Base-by-base conservation (phyloP, 1,284 basidiomycete species). In the Volvariella volvacea region DNA sequence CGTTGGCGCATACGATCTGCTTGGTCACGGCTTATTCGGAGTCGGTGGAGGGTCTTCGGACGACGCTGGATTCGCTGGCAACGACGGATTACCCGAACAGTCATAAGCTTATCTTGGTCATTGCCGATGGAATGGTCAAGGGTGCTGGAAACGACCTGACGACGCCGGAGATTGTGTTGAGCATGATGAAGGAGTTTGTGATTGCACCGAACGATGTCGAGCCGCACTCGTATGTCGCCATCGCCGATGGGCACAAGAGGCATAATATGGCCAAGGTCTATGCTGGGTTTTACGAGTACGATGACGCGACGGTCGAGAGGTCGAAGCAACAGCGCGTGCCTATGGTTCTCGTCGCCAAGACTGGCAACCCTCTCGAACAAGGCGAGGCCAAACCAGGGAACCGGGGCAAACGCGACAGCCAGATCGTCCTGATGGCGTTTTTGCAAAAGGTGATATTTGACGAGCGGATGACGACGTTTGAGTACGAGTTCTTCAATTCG, bases 261-360 rank as follows among this genome's bases (percentile, higher is more conserved):
- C 95, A 98, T 75, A 99, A 99, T 66, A 96, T 96, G 93, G 95
- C 95, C 48, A 95, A 95, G 70, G 93, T 99, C 37, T 98, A 88
- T 57, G 93, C 95, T 25, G 96, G 96, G 3, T 99, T 92, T 72
- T 99, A 99, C 67, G 80, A 85, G 50, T 99, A 99, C 65, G 93
- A 98, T 63, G 80, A 93, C 59, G 78, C 86, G 46, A 97, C 94
- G 0, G 80, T 92, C 33, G 96, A 99, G 68, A 73, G 75, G 22
- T 87, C 84, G 48, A 99, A 99, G 71, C 95, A 99, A 65, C 96
- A 99, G 65, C 86, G 92, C 32, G 90, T 97, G 1, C 95, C 96
- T 14, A 87, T 99, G 57, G 83, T 99, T 22, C 75, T 99, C 37
- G 91, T 99, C 14, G 92, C 94, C 55, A 97, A 97, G 67, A 80